A percentile compares a stretch with the other conserved stretches of the same genome.
Evolutionary conservation across 768 basidiomycete species (phyloP).

Genomic region (Lentinula sp.): DNA sequence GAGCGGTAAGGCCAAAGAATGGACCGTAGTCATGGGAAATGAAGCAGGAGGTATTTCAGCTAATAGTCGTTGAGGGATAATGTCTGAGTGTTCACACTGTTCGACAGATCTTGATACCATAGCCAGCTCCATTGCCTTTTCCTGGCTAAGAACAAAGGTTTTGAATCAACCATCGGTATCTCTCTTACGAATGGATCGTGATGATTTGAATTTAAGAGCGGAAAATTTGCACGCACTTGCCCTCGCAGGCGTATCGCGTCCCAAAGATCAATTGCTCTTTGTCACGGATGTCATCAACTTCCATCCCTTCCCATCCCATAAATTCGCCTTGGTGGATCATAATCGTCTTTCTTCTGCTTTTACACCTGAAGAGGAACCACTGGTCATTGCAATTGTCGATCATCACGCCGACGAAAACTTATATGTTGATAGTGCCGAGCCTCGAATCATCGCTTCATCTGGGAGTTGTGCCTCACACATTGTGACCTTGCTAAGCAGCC

Average conservation of each 20-base stretch:
- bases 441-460: conserved; percentile 59
- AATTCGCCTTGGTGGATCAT: conserved; percentile 87
- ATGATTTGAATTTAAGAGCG: conserved; percentile 72
- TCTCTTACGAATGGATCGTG: conserved; percentile 60
- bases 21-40: conserved; percentile 92
- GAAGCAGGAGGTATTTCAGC: conserved; percentile 82
- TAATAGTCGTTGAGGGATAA: neutral
- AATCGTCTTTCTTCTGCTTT: conserved; percentile 58
- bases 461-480: conserved; percentile 79
- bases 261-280: conserved; percentile 55
- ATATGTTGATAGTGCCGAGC: conserved; percentile 54
- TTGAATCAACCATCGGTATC: conserved; percentile 57
- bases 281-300: conserved; percentile 55
- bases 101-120: conserved; percentile 81
- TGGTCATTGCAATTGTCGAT: conserved; percentile 78
- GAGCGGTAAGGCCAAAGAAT: conserved; percentile 30
- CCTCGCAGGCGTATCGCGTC: conserved; percentile 46
- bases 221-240: conserved; percentile 81
- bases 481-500: conserved; percentile 19
- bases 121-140: conserved; percentile 80
- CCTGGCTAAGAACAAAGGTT: conserved; percentile 65
- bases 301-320: conserved; percentile 43
- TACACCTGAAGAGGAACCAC: conserved; percentile 27
- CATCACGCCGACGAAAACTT: conserved; percentile 85
- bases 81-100: neutral